Conservation (phyloP, 352 stramenopile genomes). For the Bremia lactucae region DNA sequence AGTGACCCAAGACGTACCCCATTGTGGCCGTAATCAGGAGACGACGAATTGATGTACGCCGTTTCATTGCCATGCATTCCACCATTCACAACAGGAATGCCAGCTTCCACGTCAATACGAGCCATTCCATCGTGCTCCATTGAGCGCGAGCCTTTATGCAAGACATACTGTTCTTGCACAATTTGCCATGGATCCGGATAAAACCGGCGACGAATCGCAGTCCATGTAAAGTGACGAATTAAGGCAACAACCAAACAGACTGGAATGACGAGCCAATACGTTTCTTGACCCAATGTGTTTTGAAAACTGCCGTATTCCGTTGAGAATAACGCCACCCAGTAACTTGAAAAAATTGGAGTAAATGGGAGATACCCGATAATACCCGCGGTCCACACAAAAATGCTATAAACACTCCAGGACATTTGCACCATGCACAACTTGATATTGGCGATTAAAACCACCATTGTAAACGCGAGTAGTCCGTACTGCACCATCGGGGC, state of each 20-base stretch:
- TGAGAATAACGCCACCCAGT: constrained; percentile 49
- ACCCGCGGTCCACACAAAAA: constrained; percentile 43
- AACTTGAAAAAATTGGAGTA: constrained; percentile 49
- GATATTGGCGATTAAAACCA: constrained; percentile 90
- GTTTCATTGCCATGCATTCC: constrained; percentile 23
- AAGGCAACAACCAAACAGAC: constrained; percentile 43
- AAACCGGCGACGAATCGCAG: constrained; percentile 60
- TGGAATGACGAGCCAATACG: constrained; percentile 64
- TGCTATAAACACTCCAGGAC: constrained; percentile 52
- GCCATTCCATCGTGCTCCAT: constrained; percentile 13
- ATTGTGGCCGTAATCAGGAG: constrained; percentile 17
- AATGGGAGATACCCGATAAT: constrained; percentile 58
- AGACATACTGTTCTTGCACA: constrained; percentile 65
- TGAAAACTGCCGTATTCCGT: constrained; percentile 65
- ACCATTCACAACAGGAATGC: constrained; percentile 32
- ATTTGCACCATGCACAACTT: constrained; percentile 84
- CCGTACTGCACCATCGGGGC: constrained; percentile 87
- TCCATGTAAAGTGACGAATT: constrained; percentile 62
- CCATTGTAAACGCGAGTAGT: constrained; percentile 86
- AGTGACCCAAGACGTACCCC: constrained; percentile 10
- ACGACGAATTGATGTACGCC: constrained; percentile 37
- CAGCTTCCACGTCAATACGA: constrained; percentile 45
- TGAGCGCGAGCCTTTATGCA: constrained; percentile 25
- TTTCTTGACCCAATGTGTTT: constrained; percentile 51
- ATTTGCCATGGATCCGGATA: constrained; percentile 72